These are phyloP conservation scores for Lepidium africanum DNA, from an alignment of 345 rosid species.

Conservation along the genomic window DNA sequence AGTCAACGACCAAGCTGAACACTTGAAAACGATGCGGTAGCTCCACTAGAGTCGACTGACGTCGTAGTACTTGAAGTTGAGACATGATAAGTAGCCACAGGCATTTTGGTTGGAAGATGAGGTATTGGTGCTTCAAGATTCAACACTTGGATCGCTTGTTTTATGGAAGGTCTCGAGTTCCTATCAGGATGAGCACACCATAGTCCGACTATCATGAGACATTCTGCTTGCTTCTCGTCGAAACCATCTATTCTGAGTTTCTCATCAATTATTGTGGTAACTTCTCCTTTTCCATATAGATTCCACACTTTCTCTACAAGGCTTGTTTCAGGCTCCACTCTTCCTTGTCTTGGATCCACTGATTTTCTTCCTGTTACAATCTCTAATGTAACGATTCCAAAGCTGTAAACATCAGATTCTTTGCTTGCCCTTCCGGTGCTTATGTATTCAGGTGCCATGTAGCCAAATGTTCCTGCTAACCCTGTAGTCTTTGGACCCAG, in stretches of 20 bases:
- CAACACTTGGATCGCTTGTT: conserved; percentile 47
- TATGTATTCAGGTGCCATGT: conserved; percentile 50
- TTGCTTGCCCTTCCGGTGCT: conserved; percentile 45
- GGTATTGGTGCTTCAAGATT: conserved; percentile 39
- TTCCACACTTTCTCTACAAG: conserved; percentile 54
- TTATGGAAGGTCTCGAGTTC: conserved; percentile 37
- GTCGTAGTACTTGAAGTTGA: conserved; percentile 26
- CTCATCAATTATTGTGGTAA: conserved; percentile 29
- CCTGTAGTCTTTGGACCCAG: conserved; percentile 37
- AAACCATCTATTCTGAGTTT: conserved; percentile 23
- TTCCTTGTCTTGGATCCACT: conserved; percentile 13
- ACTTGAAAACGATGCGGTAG: conserved; percentile 27
- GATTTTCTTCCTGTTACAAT: conserved; percentile 39
- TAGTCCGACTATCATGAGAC: conserved; percentile 43
- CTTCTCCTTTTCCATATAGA: conserved; percentile 28
- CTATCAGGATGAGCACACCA: conserved; percentile 62
- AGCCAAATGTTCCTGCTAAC: conserved; percentile 46
- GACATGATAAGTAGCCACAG: conserved; percentile 29
- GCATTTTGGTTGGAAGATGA: conserved; percentile 38
- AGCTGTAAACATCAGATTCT: conserved; percentile 42
- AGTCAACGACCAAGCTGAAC: conserved; percentile 31
- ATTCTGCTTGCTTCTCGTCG: conserved; percentile 31
- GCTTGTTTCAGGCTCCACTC: conserved; percentile 10
- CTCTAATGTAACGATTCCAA: conserved; percentile 39
- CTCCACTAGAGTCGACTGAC: conserved; percentile 26